Conservation (phyloP, 2,329 filamentous ascomycete species). For the Tympanopsis confertula region DNA sequence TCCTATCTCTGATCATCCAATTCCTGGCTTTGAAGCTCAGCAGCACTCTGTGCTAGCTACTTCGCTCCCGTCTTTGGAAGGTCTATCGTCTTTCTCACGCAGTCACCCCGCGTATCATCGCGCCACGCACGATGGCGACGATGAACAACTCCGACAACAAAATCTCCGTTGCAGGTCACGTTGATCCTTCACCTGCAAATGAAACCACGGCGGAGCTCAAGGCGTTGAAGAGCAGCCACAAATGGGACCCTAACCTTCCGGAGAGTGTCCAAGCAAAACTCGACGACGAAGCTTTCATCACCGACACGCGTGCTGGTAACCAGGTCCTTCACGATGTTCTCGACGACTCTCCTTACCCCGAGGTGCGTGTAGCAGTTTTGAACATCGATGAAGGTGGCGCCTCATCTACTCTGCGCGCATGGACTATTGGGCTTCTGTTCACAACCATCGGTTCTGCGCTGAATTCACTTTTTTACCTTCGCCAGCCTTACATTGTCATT, state of each 20-base stretch:
- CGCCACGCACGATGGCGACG: background rate
- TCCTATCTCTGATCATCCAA: too few relatives aligned
- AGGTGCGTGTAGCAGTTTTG: conserved; percentile 30
- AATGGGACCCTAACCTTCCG: background rate
- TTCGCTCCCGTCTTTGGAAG: too few relatives aligned
- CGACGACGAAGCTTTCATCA: background rate
- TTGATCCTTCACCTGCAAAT: background rate
- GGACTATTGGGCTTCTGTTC: conserved; percentile 30
- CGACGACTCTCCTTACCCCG: background rate
- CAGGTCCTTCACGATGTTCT: background rate
- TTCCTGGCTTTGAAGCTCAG: too few relatives aligned
- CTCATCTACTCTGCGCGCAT: conserved; percentile 29
- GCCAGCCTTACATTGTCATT: conserved; percentile 21
- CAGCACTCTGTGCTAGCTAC: too few relatives aligned
- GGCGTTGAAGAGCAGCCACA: background rate
- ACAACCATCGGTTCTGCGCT: conserved; percentile 26
- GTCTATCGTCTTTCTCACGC: too few relatives aligned
- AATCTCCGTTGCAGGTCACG: background rate
- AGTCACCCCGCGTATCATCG: too few relatives aligned
- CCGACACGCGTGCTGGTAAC: background rate
- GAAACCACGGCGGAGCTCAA: background rate
- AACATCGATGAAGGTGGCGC: conserved; percentile 28
- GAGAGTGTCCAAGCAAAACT: background rate
- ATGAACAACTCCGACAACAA: background rate
- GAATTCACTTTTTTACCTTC: conserved; percentile 22